Base-by-base conservation (phyloP, 2,329 filamentous ascomycete species). In the Hymenoscyphus albidus region DNA sequence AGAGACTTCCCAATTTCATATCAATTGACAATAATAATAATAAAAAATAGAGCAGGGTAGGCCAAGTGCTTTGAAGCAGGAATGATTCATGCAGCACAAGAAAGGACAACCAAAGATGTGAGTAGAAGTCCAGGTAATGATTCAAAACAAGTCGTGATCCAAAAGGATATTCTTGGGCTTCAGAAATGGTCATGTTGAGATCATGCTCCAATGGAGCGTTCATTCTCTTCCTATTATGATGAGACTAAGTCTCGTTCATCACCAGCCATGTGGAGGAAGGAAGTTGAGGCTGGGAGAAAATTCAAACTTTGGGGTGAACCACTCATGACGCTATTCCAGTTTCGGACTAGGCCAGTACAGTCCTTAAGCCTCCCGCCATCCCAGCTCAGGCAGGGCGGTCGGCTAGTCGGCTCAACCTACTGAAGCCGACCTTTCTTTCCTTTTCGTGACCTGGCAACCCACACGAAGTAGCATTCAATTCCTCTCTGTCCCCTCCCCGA, bases 221-320 rank as follows among this genome's bases (percentile, higher is more conserved):
- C 84, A 87, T 80, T 83, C 85, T 88, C 85, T 88, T 88, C 85
- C 85, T 88, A 88, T 88, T 82, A 85, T 85, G 77, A 74, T 78
- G 81, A 79, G 78, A 80, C 79, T 70, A 74, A 76, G 75, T 77
- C 82, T 74, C 73, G 70, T 85, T 87, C 85, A 87, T 88, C 85
- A 88, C 76, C 64, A 86, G 62, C 62, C 62, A 63, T 63, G 56
- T 39, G 27, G 44, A 63, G 27, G 35, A 40, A 55, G 40, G 31
- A 38, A 18, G 22, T 40, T 13, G 39, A 42, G 38, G 18, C 32
- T 35, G 13, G 38, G 55, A 22, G 55, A 62, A 62, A 58, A 35
- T 12, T 58, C 32, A 22, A 40, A 22, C 48, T 54, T 54, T 27
- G 2, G n/a, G 5, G 22, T 27, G 48, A 9, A 6, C 31, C 12